Percentiles rank a stretch among this genome's conserved stretches.
phyloP scores from a whole-genome alignment of 495 filamentous ascomycete species.

The Margaritispora aquatica region DNA sequence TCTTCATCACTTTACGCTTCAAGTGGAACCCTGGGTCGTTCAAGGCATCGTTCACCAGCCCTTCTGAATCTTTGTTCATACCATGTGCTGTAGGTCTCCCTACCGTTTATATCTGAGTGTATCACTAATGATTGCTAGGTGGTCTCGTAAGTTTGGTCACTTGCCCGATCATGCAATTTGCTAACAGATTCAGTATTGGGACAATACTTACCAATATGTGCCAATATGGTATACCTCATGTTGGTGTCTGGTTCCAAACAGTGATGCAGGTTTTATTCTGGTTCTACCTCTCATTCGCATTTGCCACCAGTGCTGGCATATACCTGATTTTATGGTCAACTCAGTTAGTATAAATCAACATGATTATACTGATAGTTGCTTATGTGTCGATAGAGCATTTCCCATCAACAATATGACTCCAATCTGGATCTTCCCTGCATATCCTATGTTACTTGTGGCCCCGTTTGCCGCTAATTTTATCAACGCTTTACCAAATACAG shows the following conservation, averaged over 20 bases:
- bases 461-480: slow-evolving; percentile 67
- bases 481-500: slow-evolving; percentile 29
- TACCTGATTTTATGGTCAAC: slow-evolving; percentile 67
- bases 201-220: slow-evolving; percentile 75
- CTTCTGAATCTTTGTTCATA: slow-evolving; percentile 74
- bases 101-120: neutral
- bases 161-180: neutral
- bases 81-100: slow-evolving; percentile 56
- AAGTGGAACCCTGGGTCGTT: slow-evolving; percentile 66
- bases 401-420: slow-evolving; percentile 86
- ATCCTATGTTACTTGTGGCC: slow-evolving; percentile 74
- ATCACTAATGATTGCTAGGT: slow-evolving; percentile 25
- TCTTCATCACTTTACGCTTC: slow-evolving; percentile 64
- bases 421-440: slow-evolving; percentile 88
- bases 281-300: slow-evolving; percentile 60
- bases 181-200: slow-evolving; percentile 40
- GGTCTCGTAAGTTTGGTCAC: slow-evolving; percentile 32
- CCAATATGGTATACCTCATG: slow-evolving; percentile 64
- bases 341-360: slow-evolving; percentile 31
- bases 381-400: slow-evolving; percentile 42
- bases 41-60: slow-evolving; percentile 64
- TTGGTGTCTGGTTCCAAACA: slow-evolving; percentile 61
- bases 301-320: slow-evolving; percentile 58
- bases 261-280: slow-evolving; percentile 65
- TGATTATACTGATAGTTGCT: neutral